Evolutionary conservation across 2,329 filamentous ascomycete genomes (phyloP).

Genomic region (Tympanopsis confertula): DNA sequence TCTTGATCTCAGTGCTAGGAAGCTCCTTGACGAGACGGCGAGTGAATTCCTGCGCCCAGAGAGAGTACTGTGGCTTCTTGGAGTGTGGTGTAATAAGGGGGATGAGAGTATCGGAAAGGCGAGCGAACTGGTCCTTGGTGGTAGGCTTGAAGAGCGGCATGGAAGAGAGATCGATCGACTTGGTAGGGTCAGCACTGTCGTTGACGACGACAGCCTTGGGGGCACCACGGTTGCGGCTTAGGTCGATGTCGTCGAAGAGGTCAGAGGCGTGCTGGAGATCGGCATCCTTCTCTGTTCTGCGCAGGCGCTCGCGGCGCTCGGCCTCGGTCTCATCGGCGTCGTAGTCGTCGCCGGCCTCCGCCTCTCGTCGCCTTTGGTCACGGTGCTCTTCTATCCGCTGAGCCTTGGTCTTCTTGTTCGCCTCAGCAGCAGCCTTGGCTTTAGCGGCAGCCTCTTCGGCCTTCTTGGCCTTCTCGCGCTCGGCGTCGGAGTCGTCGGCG

Average conservation of each 20-base stretch:
- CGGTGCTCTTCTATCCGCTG: slow-evolving; percentile 76
- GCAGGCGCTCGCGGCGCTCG: slow-evolving; percentile 62
- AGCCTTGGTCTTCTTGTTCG: slow-evolving; percentile 80
- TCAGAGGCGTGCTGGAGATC: slow-evolving; percentile 86
- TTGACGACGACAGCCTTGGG: slow-evolving; percentile 50
- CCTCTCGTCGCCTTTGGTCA: slow-evolving; percentile 40
- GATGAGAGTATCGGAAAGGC: slow-evolving; percentile 65
- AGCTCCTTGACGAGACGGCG: slow-evolving; percentile 82
- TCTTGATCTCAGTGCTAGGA: slow-evolving; percentile 90
- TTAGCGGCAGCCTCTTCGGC: slow-evolving; percentile 77
- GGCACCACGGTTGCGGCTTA: slow-evolving; percentile 50
- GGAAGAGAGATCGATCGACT: slow-evolving; percentile 68
- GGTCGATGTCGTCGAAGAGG: slow-evolving; percentile 63
- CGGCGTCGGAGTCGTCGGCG: slow-evolving; percentile 89
- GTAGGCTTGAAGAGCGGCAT: slow-evolving; percentile 80
- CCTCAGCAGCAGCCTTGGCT: slow-evolving; percentile 75
- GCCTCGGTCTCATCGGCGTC: slow-evolving; percentile 64
- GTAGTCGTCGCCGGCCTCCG: slow-evolving; percentile 39
- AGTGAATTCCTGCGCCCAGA: slow-evolving; percentile 83
- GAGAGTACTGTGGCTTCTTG: slow-evolving; percentile 80
- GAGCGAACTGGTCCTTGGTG: slow-evolving; percentile 76
- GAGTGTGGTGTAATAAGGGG: slow-evolving; percentile 64
- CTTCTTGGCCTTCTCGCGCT: slow-evolving; percentile 77
- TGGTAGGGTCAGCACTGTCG: slow-evolving; percentile 62
- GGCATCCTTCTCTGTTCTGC: slow-evolving; percentile 71